phyloP scores from a whole-genome alignment of 2,329 filamentous ascomycete genomes.

The Parasarocladium wereldwijsianum region DNA sequence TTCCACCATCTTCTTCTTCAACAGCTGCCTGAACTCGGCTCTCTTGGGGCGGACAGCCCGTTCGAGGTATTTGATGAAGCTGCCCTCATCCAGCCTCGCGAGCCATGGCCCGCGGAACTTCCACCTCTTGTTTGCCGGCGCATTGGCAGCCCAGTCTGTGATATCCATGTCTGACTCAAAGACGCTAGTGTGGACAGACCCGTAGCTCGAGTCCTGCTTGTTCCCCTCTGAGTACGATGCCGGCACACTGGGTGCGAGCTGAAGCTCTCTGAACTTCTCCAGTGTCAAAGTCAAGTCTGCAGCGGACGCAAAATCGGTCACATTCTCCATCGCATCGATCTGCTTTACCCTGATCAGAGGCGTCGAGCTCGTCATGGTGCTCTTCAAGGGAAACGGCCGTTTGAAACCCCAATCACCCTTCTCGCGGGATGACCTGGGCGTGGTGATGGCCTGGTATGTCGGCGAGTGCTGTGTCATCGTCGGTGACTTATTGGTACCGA shows the following conservation, averaged over 20 bases:
- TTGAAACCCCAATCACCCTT: slow-evolving; percentile 92
- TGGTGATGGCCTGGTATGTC: slow-evolving; percentile 70
- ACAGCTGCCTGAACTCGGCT: slow-evolving; percentile 36
- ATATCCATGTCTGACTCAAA: slow-evolving; percentile 45
- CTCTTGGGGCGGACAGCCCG: slow-evolving; percentile 38
- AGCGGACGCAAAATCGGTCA: slow-evolving; percentile 79
- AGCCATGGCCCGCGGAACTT: slow-evolving; percentile 55
- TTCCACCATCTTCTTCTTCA: slow-evolving; percentile 33
- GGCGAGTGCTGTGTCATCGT: slow-evolving; percentile 57
- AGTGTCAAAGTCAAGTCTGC: slow-evolving; percentile 69
- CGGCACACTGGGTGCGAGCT: slow-evolving; percentile 52
- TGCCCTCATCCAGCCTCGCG: slow-evolving; percentile 44
- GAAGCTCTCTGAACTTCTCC: slow-evolving; percentile 75
- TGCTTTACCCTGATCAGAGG: slow-evolving; percentile 63
- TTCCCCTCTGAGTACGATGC: no score
- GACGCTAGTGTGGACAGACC: slow-evolving; percentile 17
- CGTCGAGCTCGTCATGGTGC: slow-evolving; percentile 56
- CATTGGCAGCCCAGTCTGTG: slow-evolving; percentile 16
- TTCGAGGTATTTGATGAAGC: slow-evolving; percentile 40
- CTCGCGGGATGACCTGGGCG: slow-evolving; percentile 54
- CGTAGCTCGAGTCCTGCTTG: background rate
- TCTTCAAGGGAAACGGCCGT: slow-evolving; percentile 62
- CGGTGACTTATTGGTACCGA: slow-evolving; percentile 19
- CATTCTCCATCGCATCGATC: slow-evolving; percentile 72
- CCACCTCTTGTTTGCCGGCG: slow-evolving; percentile 32